Conservation (phyloP, 177 flowering plant genomes). For the Vitis hybrid region DNA sequence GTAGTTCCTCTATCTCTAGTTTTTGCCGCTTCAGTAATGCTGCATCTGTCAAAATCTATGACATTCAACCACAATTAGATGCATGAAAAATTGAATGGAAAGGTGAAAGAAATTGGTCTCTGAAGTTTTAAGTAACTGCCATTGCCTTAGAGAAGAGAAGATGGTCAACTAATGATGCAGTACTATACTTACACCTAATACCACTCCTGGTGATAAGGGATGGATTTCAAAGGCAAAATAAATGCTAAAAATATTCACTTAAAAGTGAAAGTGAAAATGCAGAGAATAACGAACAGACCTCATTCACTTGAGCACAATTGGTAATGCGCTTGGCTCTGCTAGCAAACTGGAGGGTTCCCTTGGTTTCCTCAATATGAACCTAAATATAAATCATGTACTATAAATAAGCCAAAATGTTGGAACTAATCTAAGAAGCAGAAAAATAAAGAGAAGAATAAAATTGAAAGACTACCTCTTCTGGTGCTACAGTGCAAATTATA, state of each 20-base stretch:
- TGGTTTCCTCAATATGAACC: slow-evolving; percentile 94
- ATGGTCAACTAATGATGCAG: neutral
- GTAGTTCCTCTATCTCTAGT: slow-evolving; percentile 91
- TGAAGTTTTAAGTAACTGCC: neutral
- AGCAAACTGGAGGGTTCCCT: slow-evolving; percentile 97
- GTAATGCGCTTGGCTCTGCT: slow-evolving; percentile 94
- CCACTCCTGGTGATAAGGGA: too few relatives aligned
- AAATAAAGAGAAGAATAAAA: slow-evolving; percentile 2
- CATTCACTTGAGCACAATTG: slow-evolving; percentile 96
- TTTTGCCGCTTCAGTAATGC: slow-evolving; percentile 92
- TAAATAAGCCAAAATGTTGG: neutral
- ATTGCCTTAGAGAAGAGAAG: neutral
- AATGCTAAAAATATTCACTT: neutral
- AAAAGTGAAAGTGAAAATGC: neutral
- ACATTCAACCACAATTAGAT: slow-evolving; percentile 15
- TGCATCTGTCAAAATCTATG: slow-evolving; percentile 88
- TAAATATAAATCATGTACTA: slow-evolving; percentile 20
- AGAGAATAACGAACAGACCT: slow-evolving; percentile 45
- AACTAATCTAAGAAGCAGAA: neutral
- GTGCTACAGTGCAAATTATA: slow-evolving; percentile 93
- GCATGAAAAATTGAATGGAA: neutral
- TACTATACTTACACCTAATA: too few relatives aligned
- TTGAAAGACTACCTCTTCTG: slow-evolving; percentile 72
- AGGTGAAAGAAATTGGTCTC: too few relatives aligned
- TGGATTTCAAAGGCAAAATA: neutral